Evolutionary conservation across 83 land plant genomes (phyloP).

Genomic region (Picea abies): DNA sequence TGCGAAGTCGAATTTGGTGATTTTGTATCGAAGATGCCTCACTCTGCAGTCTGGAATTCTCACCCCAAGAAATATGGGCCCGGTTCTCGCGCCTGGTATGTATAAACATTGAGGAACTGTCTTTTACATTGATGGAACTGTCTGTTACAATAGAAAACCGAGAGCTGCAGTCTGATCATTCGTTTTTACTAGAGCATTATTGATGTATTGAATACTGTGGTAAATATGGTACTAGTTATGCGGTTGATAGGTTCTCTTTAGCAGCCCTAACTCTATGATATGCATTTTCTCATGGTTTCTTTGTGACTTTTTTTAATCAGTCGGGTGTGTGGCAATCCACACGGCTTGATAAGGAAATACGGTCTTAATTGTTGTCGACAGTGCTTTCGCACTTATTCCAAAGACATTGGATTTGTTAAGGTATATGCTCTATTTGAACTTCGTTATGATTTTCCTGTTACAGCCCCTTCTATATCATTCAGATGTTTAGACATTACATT

Average conservation of each 20-base stretch:
- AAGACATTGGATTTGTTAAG: conserved; percentile 53
- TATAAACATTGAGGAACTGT: not conserved
- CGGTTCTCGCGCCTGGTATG: not conserved
- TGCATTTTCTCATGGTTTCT: not conserved
- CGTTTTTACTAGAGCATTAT: not conserved
- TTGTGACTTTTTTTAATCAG: not conserved
- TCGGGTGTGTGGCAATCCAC: conserved; percentile 43
- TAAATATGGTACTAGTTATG: not conserved
- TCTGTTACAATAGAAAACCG: not conserved
- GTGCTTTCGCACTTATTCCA: conserved; percentile 52
- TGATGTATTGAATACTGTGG: not conserved
- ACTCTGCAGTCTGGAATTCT: no score
- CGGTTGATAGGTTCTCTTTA: not conserved
- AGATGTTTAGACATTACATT: no score
- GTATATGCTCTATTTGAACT: not conserved
- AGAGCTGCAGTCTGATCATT: not conserved
- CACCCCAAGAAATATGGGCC: no score
- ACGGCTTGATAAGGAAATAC: conserved; percentile 45
- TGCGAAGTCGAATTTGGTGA: no score
- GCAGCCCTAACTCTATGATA: not conserved
- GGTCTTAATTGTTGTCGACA: conserved; percentile 44
- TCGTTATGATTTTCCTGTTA: no score
- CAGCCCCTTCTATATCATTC: no score
- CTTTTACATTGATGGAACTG: not conserved
- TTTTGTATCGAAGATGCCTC: no score